A percentile compares a stretch with the other conserved stretches of the same genome.
Evolutionary conservation across 164 flowering plant species (phyloP).

Genomic region (Vitis vinifera): DNA sequence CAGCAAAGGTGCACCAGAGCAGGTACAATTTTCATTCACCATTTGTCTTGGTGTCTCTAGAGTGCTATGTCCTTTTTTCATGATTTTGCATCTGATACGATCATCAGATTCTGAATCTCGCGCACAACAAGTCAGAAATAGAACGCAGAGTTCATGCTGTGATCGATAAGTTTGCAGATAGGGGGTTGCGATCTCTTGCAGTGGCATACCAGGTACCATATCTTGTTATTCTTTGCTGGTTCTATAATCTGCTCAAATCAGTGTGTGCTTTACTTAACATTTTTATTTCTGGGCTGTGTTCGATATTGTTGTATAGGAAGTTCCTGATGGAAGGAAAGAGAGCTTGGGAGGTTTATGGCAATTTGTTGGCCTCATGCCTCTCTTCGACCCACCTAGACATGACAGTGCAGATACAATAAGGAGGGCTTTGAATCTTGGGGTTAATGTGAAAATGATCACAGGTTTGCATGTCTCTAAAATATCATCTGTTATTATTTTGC

Average conservation of each 20-base stretch:
- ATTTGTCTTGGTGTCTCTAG: not conserved
- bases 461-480: slow-evolving; percentile 20
- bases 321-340: slow-evolving; percentile 60
- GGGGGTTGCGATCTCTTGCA: slow-evolving; percentile 87
- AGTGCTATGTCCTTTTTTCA: not conserved
- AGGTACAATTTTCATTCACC: slow-evolving; percentile 30
- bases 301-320: slow-evolving; percentile 37
- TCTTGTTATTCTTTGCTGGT: not conserved
- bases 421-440: slow-evolving; percentile 67
- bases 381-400: slow-evolving; percentile 69
- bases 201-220: slow-evolving; percentile 80
- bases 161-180: slow-evolving; percentile 83
- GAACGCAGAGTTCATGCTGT: slow-evolving; percentile 79
- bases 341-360: slow-evolving; percentile 68
- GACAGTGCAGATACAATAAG: slow-evolving; percentile 72
- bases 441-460: slow-evolving; percentile 74
- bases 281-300: not conserved
- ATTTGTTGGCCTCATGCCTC: slow-evolving; percentile 63
- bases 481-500: not conserved
- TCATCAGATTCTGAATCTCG: slow-evolving; percentile 71
- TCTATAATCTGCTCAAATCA: not conserved
- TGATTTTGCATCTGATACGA: slow-evolving; percentile 5
- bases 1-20: slow-evolving; percentile 91
- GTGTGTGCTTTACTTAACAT: not conserved
- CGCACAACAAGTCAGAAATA: slow-evolving; percentile 73